Evolutionary conservation across 2,329 filamentous ascomycete species (phyloP).

Genomic region (Penicillium rolfsii): DNA sequence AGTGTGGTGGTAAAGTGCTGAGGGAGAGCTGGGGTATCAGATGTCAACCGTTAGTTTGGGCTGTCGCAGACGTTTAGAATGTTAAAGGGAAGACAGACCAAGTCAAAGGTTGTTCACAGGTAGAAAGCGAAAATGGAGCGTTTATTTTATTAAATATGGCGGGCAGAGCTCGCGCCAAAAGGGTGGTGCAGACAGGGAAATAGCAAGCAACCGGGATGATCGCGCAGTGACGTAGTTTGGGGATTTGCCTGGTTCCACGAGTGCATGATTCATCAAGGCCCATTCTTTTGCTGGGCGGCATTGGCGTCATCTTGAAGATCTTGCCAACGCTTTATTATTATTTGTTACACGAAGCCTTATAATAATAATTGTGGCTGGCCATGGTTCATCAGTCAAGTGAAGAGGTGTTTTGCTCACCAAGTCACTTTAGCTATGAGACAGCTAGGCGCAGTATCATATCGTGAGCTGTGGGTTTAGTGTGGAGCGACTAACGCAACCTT

Average conservation of each 20-base stretch:
- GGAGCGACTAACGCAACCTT: neutral
- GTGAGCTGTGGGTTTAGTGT: neutral
- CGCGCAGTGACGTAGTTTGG: conserved; percentile 39
- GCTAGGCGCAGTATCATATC: neutral
- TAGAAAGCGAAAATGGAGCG: neutral
- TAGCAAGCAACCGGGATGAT: conserved; percentile 33
- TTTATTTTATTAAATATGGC: conserved; percentile 18
- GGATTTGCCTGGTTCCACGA: conserved; percentile 26
- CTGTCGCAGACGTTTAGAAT: neutral
- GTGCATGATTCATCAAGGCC: conserved; percentile 34
- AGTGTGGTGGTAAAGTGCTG: neutral
- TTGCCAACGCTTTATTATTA: neutral
- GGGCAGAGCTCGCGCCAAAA: conserved; percentile 15
- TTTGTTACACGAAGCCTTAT: neutral
- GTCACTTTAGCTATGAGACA: neutral
- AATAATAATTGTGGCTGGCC: neutral
- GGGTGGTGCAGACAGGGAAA: conserved; percentile 21
- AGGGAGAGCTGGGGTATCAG: conserved; percentile 3
- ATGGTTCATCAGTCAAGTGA: neutral
- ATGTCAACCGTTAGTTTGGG: conserved; percentile 7
- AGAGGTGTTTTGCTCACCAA: neutral
- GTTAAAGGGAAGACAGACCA: conserved; percentile 3
- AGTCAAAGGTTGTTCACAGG: conserved; percentile 2
- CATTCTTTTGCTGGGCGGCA: conserved; percentile 13
- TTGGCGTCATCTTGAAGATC: conserved; percentile 19